A percentile compares a stretch with the other conserved stretches of the same genome.
These are phyloP conservation scores for Tolypocladium tropicale DNA, from an alignment of 2,329 filamentous ascomycete species.

Conservation along the genomic window DNA sequence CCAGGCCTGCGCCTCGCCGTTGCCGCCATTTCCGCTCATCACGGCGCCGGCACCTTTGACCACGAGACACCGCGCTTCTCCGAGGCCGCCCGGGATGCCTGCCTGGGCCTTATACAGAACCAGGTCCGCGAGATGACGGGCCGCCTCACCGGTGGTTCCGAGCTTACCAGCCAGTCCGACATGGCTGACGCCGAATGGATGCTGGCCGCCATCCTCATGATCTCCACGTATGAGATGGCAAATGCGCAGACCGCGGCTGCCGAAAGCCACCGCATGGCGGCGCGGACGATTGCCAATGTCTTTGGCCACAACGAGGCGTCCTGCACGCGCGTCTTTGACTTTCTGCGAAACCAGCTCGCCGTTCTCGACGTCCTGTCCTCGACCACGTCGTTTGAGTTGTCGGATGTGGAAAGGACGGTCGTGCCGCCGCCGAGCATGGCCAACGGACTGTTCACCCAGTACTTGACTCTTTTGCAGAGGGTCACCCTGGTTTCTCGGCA, in stretches of 20 bases:
- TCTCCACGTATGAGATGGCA: constrained; percentile 19
- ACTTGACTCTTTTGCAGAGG: constrained; percentile 10
- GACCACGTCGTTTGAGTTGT: constrained; percentile 16
- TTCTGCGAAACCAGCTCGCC: constrained; percentile 17
- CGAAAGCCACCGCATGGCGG: constrained; percentile 17
- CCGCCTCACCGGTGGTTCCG: constrained; percentile 10
- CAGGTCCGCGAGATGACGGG: constrained; percentile 14
- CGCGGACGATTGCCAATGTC: constrained; percentile 17
- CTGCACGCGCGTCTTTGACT: constrained; percentile 13
- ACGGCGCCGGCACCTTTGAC: constrained; percentile 12
- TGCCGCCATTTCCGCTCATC: constrained; percentile 17
- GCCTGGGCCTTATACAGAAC: constrained; percentile 12
- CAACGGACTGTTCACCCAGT: constrained; percentile 14
- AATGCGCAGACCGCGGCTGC: constrained; percentile 13
- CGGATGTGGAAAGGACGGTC: constrained; percentile 12
- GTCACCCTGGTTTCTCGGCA: constrained; percentile 10
- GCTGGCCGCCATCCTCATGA: constrained; percentile 18
- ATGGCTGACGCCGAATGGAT: constrained; percentile 18
- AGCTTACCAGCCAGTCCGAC: constrained; percentile 12
- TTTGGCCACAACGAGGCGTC: constrained; percentile 11
- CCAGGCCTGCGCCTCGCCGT: constrained; percentile 18
- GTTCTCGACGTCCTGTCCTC: constrained; percentile 16
- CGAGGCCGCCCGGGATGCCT: constrained; percentile 16
- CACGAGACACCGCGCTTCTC: constrained; percentile 12
- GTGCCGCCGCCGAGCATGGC: constrained; percentile 10